Base-by-base conservation (phyloP, 1,284 basidiomycete genomes). In the Phlebopus sp. region DNA sequence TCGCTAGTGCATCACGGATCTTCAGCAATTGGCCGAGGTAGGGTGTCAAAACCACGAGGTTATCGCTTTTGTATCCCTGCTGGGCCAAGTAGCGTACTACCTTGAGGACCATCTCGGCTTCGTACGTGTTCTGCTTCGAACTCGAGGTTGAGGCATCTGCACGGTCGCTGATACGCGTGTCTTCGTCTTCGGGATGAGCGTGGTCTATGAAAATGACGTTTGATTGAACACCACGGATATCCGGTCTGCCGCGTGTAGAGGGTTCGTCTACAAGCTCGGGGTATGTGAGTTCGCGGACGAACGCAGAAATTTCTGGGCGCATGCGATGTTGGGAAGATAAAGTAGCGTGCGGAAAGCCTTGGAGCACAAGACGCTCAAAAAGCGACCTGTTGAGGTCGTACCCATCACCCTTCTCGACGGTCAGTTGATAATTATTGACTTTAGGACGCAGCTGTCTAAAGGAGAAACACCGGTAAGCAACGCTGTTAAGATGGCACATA, bases 381-480 rank as follows among this genome's bases (percentile, higher is more conserved):
- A 86, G 68, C 0, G 81, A 84, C 34, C 71, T 62, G 50, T 86
- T 86, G 5, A 86, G 72, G 48, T 86, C 78, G 47, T 69, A 85
- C 0, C 79, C 81, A 9, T 81, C 76, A 0, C 75, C 81, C 54
- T 81, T 86, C 61, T 86, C 84, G 14, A 80, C 75, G 0, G 81
- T 83, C 17, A 86, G 63, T 0, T 59, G 44, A 50, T 85, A 86
- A 48, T 75, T 75, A 52, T 84, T 82, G 44, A 84, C 79, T 57
- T 86, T 86, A 0, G 83, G 84, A 8, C 83, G 80, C 4, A 86
- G 68, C 62, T 86, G 84, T 62, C 84, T 86, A 21, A 36, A 53
- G 8, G 43, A 15, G 15, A n/a, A n/a, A n/a, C 14, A 11, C 59
- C 15, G 54, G 47, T 35, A 5, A 49, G 42, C n/a, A 31, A n/a